Evolutionary conservation across 2,329 filamentous ascomycete species (phyloP).

Genomic region (Penicillium expansum): DNA sequence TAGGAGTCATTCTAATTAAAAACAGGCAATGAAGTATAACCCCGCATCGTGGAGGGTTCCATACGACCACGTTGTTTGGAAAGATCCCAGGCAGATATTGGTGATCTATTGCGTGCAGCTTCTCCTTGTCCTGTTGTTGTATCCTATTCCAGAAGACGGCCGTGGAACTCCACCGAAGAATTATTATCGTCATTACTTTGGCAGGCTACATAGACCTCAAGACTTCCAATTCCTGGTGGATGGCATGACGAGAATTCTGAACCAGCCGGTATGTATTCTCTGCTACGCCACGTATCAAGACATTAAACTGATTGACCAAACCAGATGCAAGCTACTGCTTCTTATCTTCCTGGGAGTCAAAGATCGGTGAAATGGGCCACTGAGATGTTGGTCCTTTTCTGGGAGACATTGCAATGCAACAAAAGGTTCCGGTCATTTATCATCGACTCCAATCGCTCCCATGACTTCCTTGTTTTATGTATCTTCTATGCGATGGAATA

Average conservation of each 20-base stretch:
- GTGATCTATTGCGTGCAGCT: slow-evolving; percentile 91
- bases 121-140: slow-evolving; percentile 78
- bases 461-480: slow-evolving; percentile 88
- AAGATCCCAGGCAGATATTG: slow-evolving; percentile 83
- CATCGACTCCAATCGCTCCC: slow-evolving; percentile 87
- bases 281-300: not conserved
- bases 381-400: slow-evolving; percentile 95
- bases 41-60: slow-evolving; percentile 90
- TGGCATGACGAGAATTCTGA: slow-evolving; percentile 87
- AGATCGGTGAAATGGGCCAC: slow-evolving; percentile 80
- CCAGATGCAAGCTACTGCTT: slow-evolving; percentile 76
- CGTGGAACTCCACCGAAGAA: slow-evolving; percentile 72
- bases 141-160: slow-evolving; percentile 77
- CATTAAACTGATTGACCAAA: slow-evolving; percentile 12
- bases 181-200: slow-evolving; percentile 88
- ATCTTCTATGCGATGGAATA: slow-evolving; percentile 92
- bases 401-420: slow-evolving; percentile 96
- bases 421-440: slow-evolving; percentile 96
- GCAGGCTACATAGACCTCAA: slow-evolving; percentile 84
- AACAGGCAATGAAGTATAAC: slow-evolving; percentile 88
- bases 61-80: slow-evolving; percentile 88
- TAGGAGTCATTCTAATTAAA: slow-evolving; percentile 11
- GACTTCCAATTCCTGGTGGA: slow-evolving; percentile 98
- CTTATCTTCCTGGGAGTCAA: slow-evolving; percentile 83
- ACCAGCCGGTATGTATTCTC: slow-evolving; percentile 63